phyloP scores from a whole-genome alignment of 2,329 filamentous ascomycete genomes.

The Talaromyces piceae region DNA sequence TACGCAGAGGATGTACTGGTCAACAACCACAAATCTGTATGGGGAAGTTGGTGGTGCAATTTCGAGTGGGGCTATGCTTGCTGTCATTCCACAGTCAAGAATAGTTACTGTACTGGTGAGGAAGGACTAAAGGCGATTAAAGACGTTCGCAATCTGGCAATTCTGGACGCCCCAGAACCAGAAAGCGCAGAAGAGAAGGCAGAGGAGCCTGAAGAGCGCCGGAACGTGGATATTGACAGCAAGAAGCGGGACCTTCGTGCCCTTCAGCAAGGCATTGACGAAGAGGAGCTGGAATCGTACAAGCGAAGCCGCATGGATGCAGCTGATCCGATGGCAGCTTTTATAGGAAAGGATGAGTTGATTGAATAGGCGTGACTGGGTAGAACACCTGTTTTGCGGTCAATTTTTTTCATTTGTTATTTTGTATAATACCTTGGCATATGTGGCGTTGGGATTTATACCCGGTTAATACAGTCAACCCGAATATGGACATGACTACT shows the following conservation, averaged over 20 bases:
- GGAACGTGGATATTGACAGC: conserved; percentile 24
- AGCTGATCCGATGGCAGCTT: conserved; percentile 80
- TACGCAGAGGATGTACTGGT: conserved; percentile 80
- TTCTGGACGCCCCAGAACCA: conserved; percentile 22
- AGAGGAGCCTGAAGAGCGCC: conserved; percentile 22
- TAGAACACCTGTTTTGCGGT: neutral
- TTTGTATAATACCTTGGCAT: conserved; percentile 6
- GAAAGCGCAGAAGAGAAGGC: conserved; percentile 16
- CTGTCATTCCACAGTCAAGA: conserved; percentile 88
- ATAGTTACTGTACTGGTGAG: conserved; percentile 94
- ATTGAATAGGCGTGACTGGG: conserved; percentile 28
- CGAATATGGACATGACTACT: conserved; percentile 11
- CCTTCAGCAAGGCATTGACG: conserved; percentile 67
- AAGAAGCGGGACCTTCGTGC: conserved; percentile 73
- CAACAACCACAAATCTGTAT: conserved; percentile 88
- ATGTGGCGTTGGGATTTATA: conserved; percentile 11
- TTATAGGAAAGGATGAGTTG: conserved; percentile 66
- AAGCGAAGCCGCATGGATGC: conserved; percentile 64
- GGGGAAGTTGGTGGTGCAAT: conserved; percentile 95
- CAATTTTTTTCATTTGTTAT: neutral
- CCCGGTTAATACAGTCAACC: conserved; percentile 12
- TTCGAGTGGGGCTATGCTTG: conserved; percentile 96
- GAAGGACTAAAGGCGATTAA: conserved; percentile 76
- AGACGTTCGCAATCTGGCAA: conserved; percentile 58
- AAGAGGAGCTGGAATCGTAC: conserved; percentile 82